A percentile compares a stretch with the other conserved stretches of the same genome.
Conservation (phyloP, 2,329 filamentous ascomycete genomes). For the Penicillium verrucosum region DNA sequence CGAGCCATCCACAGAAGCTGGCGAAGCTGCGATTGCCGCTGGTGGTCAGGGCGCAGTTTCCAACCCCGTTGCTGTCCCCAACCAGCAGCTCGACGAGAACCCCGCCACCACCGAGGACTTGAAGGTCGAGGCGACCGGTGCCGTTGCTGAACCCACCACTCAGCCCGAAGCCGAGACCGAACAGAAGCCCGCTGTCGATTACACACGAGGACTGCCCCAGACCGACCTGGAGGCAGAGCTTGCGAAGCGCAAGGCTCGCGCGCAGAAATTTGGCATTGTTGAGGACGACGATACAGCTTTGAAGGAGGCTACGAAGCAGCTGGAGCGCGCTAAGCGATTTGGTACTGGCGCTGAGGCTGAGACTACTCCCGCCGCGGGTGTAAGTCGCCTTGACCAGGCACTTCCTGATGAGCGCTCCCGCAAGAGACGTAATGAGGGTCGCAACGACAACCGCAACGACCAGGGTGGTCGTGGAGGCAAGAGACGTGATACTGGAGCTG, state of each 20-base stretch:
- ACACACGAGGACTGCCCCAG: constrained; percentile 41
- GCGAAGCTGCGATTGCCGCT: constrained; percentile 36
- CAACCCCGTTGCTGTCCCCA: constrained; percentile 41
- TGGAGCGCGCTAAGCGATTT: constrained; percentile 49
- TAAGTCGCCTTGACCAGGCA: constrained; percentile 47
- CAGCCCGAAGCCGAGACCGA: constrained; percentile 22
- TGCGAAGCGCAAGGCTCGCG: constrained; percentile 48
- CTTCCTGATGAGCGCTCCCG: constrained; percentile 42
- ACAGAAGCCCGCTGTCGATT: constrained; percentile 38
- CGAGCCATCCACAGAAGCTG: constrained; percentile 32
- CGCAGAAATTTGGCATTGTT: constrained; percentile 49
- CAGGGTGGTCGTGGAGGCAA: constrained; percentile 43
- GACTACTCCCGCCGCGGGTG: constrained; percentile 21
- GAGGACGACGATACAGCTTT: constrained; percentile 39
- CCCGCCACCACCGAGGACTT: constrained; percentile 40
- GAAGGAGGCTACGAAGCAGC: constrained; percentile 43
- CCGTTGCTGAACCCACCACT: constrained; percentile 16
- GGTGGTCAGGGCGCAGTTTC: constrained; percentile 38
- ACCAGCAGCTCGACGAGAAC: constrained; percentile 38
- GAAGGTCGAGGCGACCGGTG: constrained; percentile 33
- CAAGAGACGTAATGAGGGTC: constrained; percentile 34
- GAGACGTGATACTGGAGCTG: constrained; percentile 38
- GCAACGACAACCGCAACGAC: constrained; percentile 37
- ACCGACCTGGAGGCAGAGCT: constrained; percentile 47
- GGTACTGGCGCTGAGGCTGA: constrained; percentile 30